Conservation (phyloP, 129 eudicot species). For the Erigeron canadensis region DNA sequence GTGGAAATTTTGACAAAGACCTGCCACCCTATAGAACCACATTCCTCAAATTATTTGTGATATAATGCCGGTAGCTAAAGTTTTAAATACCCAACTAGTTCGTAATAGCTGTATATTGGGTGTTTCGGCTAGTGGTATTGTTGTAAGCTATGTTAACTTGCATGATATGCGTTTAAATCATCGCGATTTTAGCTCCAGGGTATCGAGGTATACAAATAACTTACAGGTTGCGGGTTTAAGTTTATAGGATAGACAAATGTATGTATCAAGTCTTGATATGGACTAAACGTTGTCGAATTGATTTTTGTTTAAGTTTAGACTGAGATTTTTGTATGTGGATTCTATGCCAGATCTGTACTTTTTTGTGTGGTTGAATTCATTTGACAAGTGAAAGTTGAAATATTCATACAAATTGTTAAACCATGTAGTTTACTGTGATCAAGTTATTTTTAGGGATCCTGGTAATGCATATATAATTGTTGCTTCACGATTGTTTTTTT, state of each 20-base stretch:
- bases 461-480: neutral
- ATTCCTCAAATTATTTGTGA: constrained; percentile 4
- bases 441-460: constrained; percentile 13
- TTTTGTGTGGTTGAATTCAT: neutral
- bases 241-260: too few relatives aligned
- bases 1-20: constrained; percentile 14
- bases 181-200: too few relatives aligned
- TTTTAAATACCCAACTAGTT: neutral
- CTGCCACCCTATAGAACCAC: constrained; percentile 3
- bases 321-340: neutral
- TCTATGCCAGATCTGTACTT: neutral
- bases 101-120: too few relatives aligned
- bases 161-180: too few relatives aligned
- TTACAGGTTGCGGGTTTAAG: too few relatives aligned
- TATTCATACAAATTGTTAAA: neutral
- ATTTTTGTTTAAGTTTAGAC: too few relatives aligned
- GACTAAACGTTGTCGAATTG: too few relatives aligned
- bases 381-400: neutral
- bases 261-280: too few relatives aligned
- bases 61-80: neutral
- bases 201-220: too few relatives aligned
- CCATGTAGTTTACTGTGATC: neutral
- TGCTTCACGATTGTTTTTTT: constrained; percentile 22
- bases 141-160: too few relatives aligned
- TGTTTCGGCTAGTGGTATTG: too few relatives aligned